phyloP scores from a whole-genome alignment of 441 rosid genomes.

The Eruca vesicaria region DNA sequence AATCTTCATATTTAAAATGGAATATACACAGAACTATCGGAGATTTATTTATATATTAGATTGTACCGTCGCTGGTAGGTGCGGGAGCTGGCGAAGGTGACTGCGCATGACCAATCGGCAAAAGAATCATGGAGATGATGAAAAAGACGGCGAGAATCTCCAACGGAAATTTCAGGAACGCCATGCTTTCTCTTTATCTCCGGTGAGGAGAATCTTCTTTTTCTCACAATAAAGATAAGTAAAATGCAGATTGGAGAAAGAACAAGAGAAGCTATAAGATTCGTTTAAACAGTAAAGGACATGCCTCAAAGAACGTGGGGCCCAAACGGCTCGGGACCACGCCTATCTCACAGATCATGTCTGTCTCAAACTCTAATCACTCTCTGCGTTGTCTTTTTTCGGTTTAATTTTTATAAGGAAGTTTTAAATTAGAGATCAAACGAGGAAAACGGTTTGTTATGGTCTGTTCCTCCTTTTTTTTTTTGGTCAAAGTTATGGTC shows the following conservation, averaged over 20 bases:
- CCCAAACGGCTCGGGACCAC: constrained; percentile 8
- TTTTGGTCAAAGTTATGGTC: too few species aligned
- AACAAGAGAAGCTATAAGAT: neutral
- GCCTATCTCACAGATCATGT: constrained; percentile 19
- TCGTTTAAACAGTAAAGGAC: constrained; percentile 4
- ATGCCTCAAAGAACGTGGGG: constrained; percentile 21
- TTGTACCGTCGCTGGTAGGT: constrained; percentile 59
- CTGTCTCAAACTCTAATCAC: constrained; percentile 13
- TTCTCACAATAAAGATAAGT: constrained; percentile 8
- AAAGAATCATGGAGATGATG: constrained; percentile 31
- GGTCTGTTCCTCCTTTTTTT: constrained; percentile 19
- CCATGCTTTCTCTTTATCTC: constrained; percentile 36
- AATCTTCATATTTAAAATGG: too few species aligned
- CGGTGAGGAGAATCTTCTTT: constrained; percentile 20
- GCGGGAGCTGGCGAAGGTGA: constrained; percentile 51
- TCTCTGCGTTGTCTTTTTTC: constrained; percentile 13
- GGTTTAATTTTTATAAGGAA: neutral
- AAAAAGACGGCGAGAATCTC: constrained; percentile 37
- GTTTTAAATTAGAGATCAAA: neutral
- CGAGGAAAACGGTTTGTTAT: constrained; percentile 16
- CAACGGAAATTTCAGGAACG: constrained; percentile 36
- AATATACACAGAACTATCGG: too few species aligned
- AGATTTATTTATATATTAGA: too few species aligned
- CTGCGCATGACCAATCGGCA: constrained; percentile 54
- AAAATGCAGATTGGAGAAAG: constrained; percentile 26